A percentile compares a stretch with the other conserved stretches of the same genome.
Evolutionary conservation across 208 protist species (phyloP).

Genomic region (Porcisia hertigi): DNA sequence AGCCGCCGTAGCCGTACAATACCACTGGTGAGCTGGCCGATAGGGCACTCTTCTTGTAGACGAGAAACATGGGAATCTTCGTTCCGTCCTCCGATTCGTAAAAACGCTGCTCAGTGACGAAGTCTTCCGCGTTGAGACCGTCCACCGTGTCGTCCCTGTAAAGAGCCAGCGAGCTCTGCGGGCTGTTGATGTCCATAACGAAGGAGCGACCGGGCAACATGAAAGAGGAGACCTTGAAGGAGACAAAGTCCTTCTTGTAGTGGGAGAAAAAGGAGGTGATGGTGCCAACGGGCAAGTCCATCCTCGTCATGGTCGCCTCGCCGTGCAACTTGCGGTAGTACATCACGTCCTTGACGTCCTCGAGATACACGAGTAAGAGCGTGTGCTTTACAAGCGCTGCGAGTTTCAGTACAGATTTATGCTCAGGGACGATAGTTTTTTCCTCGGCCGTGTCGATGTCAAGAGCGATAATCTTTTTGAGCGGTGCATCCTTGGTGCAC

Average conservation of each 20-base stretch:
- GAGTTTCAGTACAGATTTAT: constrained; percentile 66
- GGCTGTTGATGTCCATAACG: constrained; percentile 74
- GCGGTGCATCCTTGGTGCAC: constrained; percentile 89
- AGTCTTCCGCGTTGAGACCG: constrained; percentile 71
- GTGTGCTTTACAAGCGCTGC: constrained; percentile 63
- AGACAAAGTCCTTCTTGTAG: constrained; percentile 77
- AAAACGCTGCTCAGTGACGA: constrained; percentile 89
- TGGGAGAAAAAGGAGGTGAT: constrained; percentile 50
- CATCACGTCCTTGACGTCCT: constrained; percentile 94
- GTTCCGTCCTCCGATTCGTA: constrained; percentile 92
- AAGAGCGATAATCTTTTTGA: constrained; percentile 85
- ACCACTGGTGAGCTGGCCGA: constrained; percentile 75
- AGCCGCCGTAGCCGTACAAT: constrained; percentile 96
- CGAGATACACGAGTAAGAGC: constrained; percentile 86
- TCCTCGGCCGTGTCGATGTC: constrained; percentile 54
- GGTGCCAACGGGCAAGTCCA: constrained; percentile 85
- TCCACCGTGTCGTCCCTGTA: constrained; percentile 76
- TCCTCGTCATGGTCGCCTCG: constrained; percentile 19
- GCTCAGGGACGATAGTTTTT: constrained; percentile 73
- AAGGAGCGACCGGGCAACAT: constrained; percentile 84
- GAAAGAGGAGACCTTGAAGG: constrained; percentile 93
- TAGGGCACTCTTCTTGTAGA: constrained; percentile 73
- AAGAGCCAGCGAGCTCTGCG: constrained; percentile 53
- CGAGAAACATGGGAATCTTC: constrained; percentile 94
- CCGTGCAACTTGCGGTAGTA: constrained; percentile 71